Evolutionary conservation across 331 rosid genomes (phyloP).

Genomic region (Arachis monticola): DNA sequence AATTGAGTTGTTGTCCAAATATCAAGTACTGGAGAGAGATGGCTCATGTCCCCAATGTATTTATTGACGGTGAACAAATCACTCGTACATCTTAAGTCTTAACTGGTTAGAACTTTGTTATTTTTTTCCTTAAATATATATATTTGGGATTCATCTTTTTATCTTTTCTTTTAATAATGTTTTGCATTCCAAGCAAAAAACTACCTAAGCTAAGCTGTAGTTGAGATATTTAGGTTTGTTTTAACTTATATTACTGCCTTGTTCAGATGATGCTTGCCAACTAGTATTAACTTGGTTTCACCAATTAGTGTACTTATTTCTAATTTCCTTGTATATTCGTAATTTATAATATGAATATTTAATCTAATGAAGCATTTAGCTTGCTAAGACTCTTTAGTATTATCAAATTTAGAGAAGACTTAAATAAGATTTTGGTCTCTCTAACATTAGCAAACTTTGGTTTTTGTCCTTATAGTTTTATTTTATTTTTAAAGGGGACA

Average conservation of each 20-base stretch:
- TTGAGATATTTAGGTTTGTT: background rate
- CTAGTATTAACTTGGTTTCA: background rate
- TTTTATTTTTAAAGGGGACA: too few species aligned
- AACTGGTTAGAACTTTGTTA: background rate
- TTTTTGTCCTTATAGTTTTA: too few species aligned
- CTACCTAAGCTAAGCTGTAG: too few species aligned
- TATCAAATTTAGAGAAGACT: too few species aligned
- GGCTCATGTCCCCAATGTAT: constrained; percentile 17
- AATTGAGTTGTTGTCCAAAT: constrained; percentile 21
- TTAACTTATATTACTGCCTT: background rate
- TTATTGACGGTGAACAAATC: constrained; percentile 21
- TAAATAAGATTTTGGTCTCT: too few species aligned
- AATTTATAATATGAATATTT: background rate
- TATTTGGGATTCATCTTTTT: background rate
- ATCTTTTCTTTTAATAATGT: background rate
- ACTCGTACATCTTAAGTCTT: background rate
- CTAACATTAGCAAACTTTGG: too few species aligned
- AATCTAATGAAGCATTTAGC: background rate
- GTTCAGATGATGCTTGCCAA: background rate
- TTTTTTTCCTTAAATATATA: background rate
- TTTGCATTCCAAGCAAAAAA: background rate
- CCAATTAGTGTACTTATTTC: background rate
- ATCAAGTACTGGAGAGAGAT: constrained; percentile 34
- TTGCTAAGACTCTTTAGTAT: background rate
- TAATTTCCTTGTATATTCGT: background rate